These are phyloP conservation scores for Cytospora piceae DNA, from an alignment of 2,329 filamentous ascomycete species.

Conservation along the genomic window DNA sequence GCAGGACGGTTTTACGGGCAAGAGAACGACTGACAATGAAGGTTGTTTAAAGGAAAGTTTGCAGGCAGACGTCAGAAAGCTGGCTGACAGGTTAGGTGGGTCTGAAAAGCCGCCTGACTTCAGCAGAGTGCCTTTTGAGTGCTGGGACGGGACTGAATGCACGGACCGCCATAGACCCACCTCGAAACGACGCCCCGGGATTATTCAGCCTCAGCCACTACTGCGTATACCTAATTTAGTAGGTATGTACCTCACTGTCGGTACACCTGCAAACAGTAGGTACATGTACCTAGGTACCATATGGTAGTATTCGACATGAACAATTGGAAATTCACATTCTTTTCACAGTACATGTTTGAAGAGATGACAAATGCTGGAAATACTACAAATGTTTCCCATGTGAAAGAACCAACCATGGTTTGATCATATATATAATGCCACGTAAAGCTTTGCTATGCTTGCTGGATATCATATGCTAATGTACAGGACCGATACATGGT, in stretches of 20 bases:
- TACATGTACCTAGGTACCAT: background rate
- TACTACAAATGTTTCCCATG: no score
- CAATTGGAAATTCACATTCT: no score
- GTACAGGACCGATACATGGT: background rate
- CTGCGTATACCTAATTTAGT: no score
- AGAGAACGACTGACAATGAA: conserved; percentile 25
- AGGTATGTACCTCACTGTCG: background rate
- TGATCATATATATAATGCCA: background rate
- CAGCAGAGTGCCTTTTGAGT: background rate
- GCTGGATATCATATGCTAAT: background rate
- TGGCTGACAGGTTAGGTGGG: conserved; percentile 3
- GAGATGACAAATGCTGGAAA: no score
- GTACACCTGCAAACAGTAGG: background rate
- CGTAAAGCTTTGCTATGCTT: background rate
- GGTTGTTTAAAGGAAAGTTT: conserved; percentile 12
- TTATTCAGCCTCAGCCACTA: conserved; percentile 11
- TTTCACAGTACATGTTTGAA: background rate
- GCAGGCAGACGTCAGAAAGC: conserved; percentile 3
- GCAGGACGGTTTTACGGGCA: conserved; percentile 18
- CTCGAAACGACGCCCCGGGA: background rate
- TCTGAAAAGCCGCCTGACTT: conserved; percentile 4
- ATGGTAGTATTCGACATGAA: background rate
- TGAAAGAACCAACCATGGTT: no score
- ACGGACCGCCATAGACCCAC: conserved; percentile 5
- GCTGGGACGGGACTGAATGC: background rate